Base-by-base conservation (phyloP, 2,329 filamentous ascomycete species). In the Cladosporium colombiae region DNA sequence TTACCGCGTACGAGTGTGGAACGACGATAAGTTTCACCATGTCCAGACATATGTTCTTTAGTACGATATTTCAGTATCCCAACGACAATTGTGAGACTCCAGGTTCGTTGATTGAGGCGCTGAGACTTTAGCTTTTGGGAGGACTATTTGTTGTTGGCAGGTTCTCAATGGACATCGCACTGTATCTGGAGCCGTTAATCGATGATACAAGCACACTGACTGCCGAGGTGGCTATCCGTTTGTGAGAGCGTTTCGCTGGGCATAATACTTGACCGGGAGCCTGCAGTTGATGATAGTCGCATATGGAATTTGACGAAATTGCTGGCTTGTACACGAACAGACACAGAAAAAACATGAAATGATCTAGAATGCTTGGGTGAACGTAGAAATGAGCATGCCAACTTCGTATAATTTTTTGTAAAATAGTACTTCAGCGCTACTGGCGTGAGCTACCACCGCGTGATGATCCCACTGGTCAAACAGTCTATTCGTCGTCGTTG, bases 401-500 rank as follows among this genome's bases (percentile, higher is more conserved):
- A 40, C 35, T 40, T 40, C 35, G 16, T 6, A 40, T 18, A 18
- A 18, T 40, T 13, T 6, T 40, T 18, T 5, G 5, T 7, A 18
- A 18, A 18, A 40, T 40, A 40, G 35, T 40, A 40, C 14, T 40
- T 40, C 35, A 8, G 14, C 7, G 18, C 16, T 40, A 18, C 14
- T 40, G 35, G 35, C 35, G 35, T 40, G 35, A 40, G 35, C 16
- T 5, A 40, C 1, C 35, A 18, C 35, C 16, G 14, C 14, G 14
- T 18, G 7, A 40, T 18, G 7, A 40, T 18, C 16, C 16, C 35
- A 18, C 35, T 18, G 5, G 18, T 2, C 14, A 18, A 40, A 18
- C 35, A 40, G 16, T 7, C 46, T 25, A 50, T 21, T 50, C 46
- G 46, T 90, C 86, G 72, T 88, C 87, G 21, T 84, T 75, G 64